Base-by-base conservation (phyloP, 768 basidiomycete genomes). In the Leccinum boreale region DNA sequence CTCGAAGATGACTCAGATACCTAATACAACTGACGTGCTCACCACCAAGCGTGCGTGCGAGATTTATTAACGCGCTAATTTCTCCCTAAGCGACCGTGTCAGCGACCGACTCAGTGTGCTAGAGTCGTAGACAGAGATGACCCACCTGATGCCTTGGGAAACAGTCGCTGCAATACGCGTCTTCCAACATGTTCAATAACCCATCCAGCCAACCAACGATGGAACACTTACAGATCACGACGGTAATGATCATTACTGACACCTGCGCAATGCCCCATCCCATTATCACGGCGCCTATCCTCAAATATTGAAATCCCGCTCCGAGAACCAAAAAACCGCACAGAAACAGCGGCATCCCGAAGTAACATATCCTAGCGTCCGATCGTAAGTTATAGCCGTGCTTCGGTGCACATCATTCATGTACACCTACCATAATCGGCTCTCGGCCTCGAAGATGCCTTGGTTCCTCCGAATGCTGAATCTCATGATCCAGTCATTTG, bases 371-470 rank as follows among this genome's bases (percentile, higher is more conserved):
- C 74, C 74, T 75, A 31, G 36, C 2, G 5, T 26, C 35, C 46
- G 6, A 28, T 21, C 31, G 29, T 35, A 4, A 35, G 21, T 44
- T 5, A 45, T 14, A 3, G 5, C 33, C 15, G 35, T 3, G 11
- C 12, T 21, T n/a, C 21, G 2, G 4, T 7, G 2, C 1, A 4
- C 5, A 2, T 23, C 23, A 12, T 23, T 6, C 0, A n/a, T 31
- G 35, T 44, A 8, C 9, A 70, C 73, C 29, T 46, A 74, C 77
- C 77, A 78, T 21, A 79, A 52, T 14, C 78, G 74, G 58, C 61
- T 76, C 66, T 85, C 83, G 4, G 84, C 79, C 53, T 78, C 76
- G 67, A 84, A 84, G 46, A 85, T 77, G 51, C 83, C 83, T 0
- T 68, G 61, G 61, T 83, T 81, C 28, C 75, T 62, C 19, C 78